Conservation (phyloP, 1,284 basidiomycete genomes). For the Sphaerobolus stellatus region DNA sequence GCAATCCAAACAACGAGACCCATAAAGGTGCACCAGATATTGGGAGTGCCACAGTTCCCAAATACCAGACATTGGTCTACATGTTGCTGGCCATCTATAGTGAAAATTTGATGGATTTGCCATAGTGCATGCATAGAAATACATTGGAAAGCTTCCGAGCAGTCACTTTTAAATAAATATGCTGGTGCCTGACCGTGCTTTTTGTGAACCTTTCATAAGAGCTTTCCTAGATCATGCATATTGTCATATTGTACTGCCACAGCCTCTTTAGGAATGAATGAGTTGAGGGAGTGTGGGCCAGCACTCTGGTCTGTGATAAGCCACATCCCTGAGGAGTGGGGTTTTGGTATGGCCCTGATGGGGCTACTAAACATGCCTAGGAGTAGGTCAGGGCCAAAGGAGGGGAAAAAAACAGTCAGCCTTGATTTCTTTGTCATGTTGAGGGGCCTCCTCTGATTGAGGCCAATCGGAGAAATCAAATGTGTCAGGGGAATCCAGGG, state of each 20-base stretch:
- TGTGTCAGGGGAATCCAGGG: neutral
- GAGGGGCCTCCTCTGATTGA: no score
- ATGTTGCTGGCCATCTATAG: neutral
- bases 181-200: neutral
- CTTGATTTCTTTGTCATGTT: conserved; percentile 33
- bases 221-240: conserved; percentile 13
- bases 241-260: no score
- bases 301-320: conserved; percentile 41
- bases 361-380: conserved; percentile 48
- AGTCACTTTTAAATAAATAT: neutral
- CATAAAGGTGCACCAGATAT: conserved; percentile 24
- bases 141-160: neutral
- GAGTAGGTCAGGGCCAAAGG: conserved; percentile 37
- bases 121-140: neutral
- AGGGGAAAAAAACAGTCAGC: conserved; percentile 34
- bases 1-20: no score
- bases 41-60: conserved; percentile 23
- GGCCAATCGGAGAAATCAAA: neutral
- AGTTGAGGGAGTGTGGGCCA: conserved; percentile 35
- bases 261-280: conserved; percentile 38
- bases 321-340: conserved; percentile 31
- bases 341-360: conserved; percentile 41
- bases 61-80: conserved; percentile 22
- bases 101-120: conserved; percentile 6
- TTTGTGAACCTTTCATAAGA: neutral